phyloP scores from a whole-genome alignment of 2,329 filamentous ascomycete genomes.

The Penicillium sp. region DNA sequence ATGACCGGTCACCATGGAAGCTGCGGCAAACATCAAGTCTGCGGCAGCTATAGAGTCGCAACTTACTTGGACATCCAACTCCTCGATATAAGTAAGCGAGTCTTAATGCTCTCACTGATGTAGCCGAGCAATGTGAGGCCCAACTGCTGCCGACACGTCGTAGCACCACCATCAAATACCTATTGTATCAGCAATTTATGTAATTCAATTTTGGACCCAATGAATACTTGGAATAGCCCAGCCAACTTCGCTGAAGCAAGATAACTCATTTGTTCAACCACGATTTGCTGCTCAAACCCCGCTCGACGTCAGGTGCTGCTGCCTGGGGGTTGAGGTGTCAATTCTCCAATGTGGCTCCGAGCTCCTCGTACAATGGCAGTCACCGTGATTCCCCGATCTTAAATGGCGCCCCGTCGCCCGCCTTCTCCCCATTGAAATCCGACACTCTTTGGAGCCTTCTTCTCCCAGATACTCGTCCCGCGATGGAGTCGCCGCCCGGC shows the following conservation, averaged over 20 bases:
- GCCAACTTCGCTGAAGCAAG: too few relatives aligned
- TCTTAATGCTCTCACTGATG: too few relatives aligned
- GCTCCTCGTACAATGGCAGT: slow-evolving; percentile 3
- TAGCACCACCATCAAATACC: not conserved
- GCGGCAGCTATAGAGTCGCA: too few relatives aligned
- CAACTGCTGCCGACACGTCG: too few relatives aligned
- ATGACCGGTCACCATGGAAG: too few relatives aligned
- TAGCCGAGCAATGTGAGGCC: too few relatives aligned
- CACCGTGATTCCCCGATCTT: slow-evolving; percentile 23
- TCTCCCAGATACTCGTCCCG: slow-evolving; percentile 34
- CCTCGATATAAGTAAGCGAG: too few relatives aligned
- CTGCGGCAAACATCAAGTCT: too few relatives aligned
- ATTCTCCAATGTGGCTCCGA: slow-evolving; percentile 2
- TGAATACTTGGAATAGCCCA: not conserved
- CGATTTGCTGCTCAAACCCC: not conserved
- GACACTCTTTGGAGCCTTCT: slow-evolving; percentile 29
- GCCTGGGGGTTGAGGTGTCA: not conserved
- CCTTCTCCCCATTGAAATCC: slow-evolving; percentile 27
- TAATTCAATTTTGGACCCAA: not conserved
- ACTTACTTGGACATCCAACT: too few relatives aligned
- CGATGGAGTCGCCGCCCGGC: slow-evolving; percentile 39
- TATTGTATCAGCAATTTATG: not conserved
- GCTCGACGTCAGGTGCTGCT: not conserved
- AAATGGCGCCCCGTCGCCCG: slow-evolving; percentile 12
- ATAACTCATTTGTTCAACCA: too few relatives aligned